These are phyloP conservation scores for Conoideocrella luteorostrata DNA, from an alignment of 2,329 filamentous ascomycete species.

Conservation along the genomic window DNA sequence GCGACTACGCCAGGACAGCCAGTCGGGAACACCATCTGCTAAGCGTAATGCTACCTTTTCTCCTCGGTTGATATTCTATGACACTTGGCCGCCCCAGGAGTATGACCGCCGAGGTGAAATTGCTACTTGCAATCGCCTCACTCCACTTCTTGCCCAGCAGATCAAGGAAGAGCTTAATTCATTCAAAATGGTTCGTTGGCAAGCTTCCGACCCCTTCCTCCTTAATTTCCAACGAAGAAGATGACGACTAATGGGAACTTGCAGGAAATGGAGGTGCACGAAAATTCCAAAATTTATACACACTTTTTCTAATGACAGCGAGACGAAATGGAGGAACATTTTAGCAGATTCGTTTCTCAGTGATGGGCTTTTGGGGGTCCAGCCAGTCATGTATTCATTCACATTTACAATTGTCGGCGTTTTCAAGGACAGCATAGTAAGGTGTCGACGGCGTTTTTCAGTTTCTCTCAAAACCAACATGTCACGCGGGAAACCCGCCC, in stretches of 20 bases:
- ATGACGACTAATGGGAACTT: neutral
- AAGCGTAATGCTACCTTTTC: constrained; percentile 73
- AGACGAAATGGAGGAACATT: constrained; percentile 16
- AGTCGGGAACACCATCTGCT: constrained; percentile 72
- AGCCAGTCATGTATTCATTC: constrained; percentile 42
- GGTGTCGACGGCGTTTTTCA: constrained; percentile 49
- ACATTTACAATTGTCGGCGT: constrained; percentile 43
- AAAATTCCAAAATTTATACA: constrained; percentile 97
- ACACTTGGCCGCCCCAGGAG: constrained; percentile 92
- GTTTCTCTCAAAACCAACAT: constrained; percentile 23
- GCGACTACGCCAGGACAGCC: constrained; percentile 67
- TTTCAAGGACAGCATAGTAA: constrained; percentile 53
- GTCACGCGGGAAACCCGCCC: constrained; percentile 29
- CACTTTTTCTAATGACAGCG: constrained; percentile 85
- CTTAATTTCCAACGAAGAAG: neutral
- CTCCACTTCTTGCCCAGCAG: constrained; percentile 93
- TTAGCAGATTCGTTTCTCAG: constrained; percentile 21
- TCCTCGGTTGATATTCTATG: constrained; percentile 87
- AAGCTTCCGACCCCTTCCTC: neutral
- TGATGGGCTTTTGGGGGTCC: constrained; percentile 17
- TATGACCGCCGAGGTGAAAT: constrained; percentile 95
- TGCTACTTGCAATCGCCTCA: constrained; percentile 95
- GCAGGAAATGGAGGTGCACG: constrained; percentile 99
- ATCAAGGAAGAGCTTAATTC: constrained; percentile 99
- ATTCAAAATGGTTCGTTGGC: constrained; percentile 75